Evolutionary conservation across 257 asterid species (phyloP), one percentile per base, ranked within the genome.

Genomic region (Haberlea rhodopensis): DNA sequence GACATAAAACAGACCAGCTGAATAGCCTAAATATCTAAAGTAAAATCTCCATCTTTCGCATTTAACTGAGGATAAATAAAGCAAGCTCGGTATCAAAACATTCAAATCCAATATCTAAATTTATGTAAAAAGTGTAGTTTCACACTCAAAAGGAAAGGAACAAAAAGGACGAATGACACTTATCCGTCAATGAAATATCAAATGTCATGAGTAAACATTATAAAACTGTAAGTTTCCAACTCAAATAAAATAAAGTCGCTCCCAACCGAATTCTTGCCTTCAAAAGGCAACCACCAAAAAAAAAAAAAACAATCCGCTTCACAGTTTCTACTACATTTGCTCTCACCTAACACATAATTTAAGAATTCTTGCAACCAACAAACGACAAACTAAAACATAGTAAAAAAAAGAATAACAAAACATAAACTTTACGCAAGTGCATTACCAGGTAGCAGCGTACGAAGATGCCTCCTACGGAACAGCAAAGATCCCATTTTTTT

Each of bases 401-500:
- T 20, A 34, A 49, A 1, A 0, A n/a, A 37, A 22, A 0, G n/a
- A 2, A 8, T 4, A 40, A 3, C 22, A 31, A 28, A 1, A 54
- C 1, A 20, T 1, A 20, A 28, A 26, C 9, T 15, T 1, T 15
- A 20, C n/a, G 9, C 43, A 40, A 21, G 4, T 13, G 26, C 65
- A 23, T 52, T 82, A 82, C 89, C 89, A 23, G 71, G 62, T 62
- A 65, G 23, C 62, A 73, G 64, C 16, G 63, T 23, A 40, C 71
- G 77, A 64, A 57, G 29, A 56, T 78, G 29, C 74, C 81, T 74
- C 74, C 89, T 84, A 32, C 84, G 82, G 26, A 78, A 66, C 72
- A 80, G 56, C 73, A 79, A 79, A 54, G 84, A 75, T 37, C 73
- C 76, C 91, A 84, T 84, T 55, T 69, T 55, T 69, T 53, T 57